A percentile compares a stretch with the other conserved stretches of the same genome.
Evolutionary conservation across 768 basidiomycete genomes (phyloP).

Genomic region (Mrakia frigida): DNA sequence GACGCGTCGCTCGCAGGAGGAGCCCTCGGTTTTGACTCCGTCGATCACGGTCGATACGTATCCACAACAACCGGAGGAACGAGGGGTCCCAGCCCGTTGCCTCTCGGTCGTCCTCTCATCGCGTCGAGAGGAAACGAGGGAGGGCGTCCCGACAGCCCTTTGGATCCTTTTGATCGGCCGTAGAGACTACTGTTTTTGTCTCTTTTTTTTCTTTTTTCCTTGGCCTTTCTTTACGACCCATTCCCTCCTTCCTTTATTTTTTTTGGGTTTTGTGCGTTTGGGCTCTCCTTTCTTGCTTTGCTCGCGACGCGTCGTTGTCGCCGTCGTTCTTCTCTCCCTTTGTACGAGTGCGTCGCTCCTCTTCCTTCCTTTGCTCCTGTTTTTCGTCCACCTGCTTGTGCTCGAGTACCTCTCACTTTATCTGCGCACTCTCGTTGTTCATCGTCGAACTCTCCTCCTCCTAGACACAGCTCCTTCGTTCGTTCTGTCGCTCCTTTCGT

Average conservation of each 20-base stretch:
- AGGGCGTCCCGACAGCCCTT: not conserved
- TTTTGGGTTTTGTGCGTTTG: not conserved
- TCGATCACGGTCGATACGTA: too few relatives aligned
- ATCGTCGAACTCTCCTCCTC: not conserved
- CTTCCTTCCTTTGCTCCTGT: not conserved
- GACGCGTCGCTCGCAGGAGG: not conserved
- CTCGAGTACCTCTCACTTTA: not conserved
- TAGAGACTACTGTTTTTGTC: too few relatives aligned
- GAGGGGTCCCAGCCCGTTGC: too few relatives aligned
- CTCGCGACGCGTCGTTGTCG: not conserved
- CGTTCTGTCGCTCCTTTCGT: not conserved
- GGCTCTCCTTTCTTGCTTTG: not conserved
- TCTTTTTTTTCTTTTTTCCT: not conserved
- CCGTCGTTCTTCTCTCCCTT: not conserved
- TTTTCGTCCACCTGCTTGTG: not conserved
- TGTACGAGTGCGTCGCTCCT: not conserved
- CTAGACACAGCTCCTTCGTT: not conserved
- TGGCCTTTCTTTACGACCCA: not conserved
- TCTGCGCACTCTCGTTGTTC: not conserved
- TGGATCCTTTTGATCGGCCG: constrained; percentile 6
- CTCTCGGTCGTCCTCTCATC: too few relatives aligned
- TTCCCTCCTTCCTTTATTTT: not conserved
- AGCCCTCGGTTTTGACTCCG: too few relatives aligned
- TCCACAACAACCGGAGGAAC: too few relatives aligned
- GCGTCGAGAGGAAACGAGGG: not conserved